Conservation (phyloP, 768 basidiomycete genomes). For the Boletus sp. region DNA sequence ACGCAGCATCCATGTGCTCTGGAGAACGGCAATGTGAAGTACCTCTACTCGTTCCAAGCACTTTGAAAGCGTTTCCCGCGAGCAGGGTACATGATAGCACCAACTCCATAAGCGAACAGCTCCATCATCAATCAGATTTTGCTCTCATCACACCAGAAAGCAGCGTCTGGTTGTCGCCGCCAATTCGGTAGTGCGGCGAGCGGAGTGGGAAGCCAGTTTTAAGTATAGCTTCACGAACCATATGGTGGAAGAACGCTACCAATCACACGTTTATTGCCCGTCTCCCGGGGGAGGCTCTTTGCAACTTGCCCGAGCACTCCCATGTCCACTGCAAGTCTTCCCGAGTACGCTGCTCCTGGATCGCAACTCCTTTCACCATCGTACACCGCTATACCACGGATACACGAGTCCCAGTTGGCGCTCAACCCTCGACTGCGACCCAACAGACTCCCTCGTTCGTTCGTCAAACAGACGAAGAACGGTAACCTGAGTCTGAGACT, state of each 20-base stretch:
- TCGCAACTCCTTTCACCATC: slow-evolving; percentile 38
- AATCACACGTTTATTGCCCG: slow-evolving; percentile 22
- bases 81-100: neutral
- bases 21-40: neutral
- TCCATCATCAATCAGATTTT: slow-evolving; percentile 1
- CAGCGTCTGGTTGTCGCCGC: neutral
- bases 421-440: slow-evolving; percentile 37
- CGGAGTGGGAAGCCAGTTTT: slow-evolving; percentile 34
- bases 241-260: slow-evolving; percentile 22
- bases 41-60: neutral
- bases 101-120: neutral
- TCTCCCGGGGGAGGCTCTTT: neutral
- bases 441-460: slow-evolving; percentile 43
- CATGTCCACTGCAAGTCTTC: slow-evolving; percentile 58
- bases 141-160: neutral
- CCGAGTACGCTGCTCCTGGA: slow-evolving; percentile 43
- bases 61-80: neutral
- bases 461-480: slow-evolving; percentile 57
- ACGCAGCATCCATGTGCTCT: slow-evolving; percentile 7
- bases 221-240: slow-evolving; percentile 32
- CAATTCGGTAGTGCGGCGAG: slow-evolving; percentile 14
- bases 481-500: slow-evolving; percentile 52
- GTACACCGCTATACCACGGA: slow-evolving; percentile 55
- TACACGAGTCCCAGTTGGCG: slow-evolving; percentile 52
- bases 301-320: slow-evolving; percentile 20